Evolutionary conservation across 2,329 filamentous ascomycete species (phyloP), one percentile per base, ranked within the genome.

Genomic region (Arthroderma sp.): DNA sequence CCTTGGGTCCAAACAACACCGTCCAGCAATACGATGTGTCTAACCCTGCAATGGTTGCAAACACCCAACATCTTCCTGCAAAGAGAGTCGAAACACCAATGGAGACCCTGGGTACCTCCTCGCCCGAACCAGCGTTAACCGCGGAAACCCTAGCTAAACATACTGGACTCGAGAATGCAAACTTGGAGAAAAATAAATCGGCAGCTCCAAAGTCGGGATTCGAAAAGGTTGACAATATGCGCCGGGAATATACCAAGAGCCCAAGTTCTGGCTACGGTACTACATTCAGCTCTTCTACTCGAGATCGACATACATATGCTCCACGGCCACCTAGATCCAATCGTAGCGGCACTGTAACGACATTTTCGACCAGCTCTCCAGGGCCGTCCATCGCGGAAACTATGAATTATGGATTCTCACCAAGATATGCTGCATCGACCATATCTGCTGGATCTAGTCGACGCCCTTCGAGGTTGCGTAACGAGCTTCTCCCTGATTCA

Each of bases 1-100:
- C 89, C 0, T 69, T 96, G 11, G 86, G 88, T 1, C 80, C 82
- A 36, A 86, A 89, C 54, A 82, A 89, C 58, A 91, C 86, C 3
- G 82, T 94, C 2, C 89, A 96, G 62, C 91, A 98, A 61, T 96
- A 94, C 59, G 88, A 96, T 59, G 72, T 96, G 37, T 94, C 93
- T 56, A 85, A 84, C 6, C 79, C 82, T 5, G 76, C 84, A 8
- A 78, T 95, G 69, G 84, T 95, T 29, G 81, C 82, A 50, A 88
- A 87, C 58, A 82, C 91, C 8, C 88, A 94, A 56, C 88, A 95
- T 61, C 77, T 82, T 30, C 85, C 86, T 22, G 79, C 83, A 49
- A 72, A 83, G 29, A 73, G 87, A 9, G 84, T 86, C 29, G 83
- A 87, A 0, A 87, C 83, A 1, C 85, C 86, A 8, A 85, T 86